Base-by-base conservation (phyloP, 2,329 filamentous ascomycete species). In the Clarireedia hainanense region DNA sequence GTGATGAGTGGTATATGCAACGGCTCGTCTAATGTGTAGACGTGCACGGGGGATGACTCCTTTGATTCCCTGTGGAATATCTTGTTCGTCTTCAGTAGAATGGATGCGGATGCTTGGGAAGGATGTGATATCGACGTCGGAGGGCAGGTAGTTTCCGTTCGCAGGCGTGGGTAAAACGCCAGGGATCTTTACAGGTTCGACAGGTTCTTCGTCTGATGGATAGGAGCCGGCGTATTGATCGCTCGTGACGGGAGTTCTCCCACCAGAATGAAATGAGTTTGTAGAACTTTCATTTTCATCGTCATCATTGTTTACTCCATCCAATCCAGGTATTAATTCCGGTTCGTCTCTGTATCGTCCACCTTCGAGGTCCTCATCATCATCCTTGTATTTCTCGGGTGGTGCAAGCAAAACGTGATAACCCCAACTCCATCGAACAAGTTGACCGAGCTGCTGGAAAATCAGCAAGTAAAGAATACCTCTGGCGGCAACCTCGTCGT, bases 401-500 rank as follows among this genome's bases (percentile, higher is more conserved):
- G 92, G 90, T 17, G 91, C 91, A n/a, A 99, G 77, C 17, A 99
- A 77, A 39, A 97, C 85, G 65, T 96, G 91, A 71, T 96, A 97
- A 10, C 94, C 94, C 94, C 94, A 99, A 60, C 89, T 96, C 94
- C 94, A 99, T 57, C 94, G 83, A 20, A 99, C 85, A 26, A 97
- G 76, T 72, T 99, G 94, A 23, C 94, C 94, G 3, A 99, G 81
- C 70, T 99, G 94, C 73, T 99, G 94, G 74, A 99, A 99, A 63
- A 99, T 95, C 59, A 99, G 79, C 10, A 99, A 80, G 68, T 99
- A 99, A 0, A 99, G 76, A 59, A 99, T 97, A 58, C 94, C 94
- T 59, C 94, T 84, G 2, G 94, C 92, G 24, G 83, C 91, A 20
- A 99, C 94, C 71, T 97, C 90, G 57, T 95, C 88, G 66, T 97